Base-by-base conservation (phyloP, 2,329 filamentous ascomycete species). In the Thelonectria discophora region DNA sequence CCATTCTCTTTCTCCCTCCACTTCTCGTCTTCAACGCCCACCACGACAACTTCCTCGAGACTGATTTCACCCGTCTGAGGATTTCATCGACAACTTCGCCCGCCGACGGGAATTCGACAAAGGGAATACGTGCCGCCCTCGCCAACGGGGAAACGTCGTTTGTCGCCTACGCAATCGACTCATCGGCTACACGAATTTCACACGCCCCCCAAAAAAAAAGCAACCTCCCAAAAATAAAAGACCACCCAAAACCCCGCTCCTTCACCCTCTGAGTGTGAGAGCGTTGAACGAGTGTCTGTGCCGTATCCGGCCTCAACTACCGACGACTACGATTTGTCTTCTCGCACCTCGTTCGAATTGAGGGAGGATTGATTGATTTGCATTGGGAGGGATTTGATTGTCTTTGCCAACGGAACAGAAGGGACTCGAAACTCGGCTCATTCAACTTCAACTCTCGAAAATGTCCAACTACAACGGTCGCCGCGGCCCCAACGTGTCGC, bases 401-500 rank as follows among this genome's bases (percentile, higher is more conserved):
- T n/a, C 18, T 57, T 15, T 37, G 47, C 42, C 32, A 52, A 49
- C 13, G 10, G 15, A 17, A 30, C 3, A 47, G 21, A 47, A 3
- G 6, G 11, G 34, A 15, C 12, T 30, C 5, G 45, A 48, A 39
- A 40, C 30, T 55, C 32, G 32, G 32, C 30, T 32, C 30, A 27
- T 18, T 15, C 45, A 39, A 20, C 32, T n/a, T 47, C 18, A 37
- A 15, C 20, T 40, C 30, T 49, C 65, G 69, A 59, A 59, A 60
- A 93, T 93, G 90, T 88, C 91, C 76, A 85, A 82, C 75, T 93
- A 88, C 84, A 88, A 85, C 78, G 90, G 89, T 74, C 90, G 92
- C 65, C 88, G 90, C 74, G 91, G 87, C 71, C 90, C 92, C 73
- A 97, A 97, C 77, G 91, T 97, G 79, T 93, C 93, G 74, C 90